Conservation (phyloP, 805 yeast genomes). For the Isabelozyma rhagii region DNA sequence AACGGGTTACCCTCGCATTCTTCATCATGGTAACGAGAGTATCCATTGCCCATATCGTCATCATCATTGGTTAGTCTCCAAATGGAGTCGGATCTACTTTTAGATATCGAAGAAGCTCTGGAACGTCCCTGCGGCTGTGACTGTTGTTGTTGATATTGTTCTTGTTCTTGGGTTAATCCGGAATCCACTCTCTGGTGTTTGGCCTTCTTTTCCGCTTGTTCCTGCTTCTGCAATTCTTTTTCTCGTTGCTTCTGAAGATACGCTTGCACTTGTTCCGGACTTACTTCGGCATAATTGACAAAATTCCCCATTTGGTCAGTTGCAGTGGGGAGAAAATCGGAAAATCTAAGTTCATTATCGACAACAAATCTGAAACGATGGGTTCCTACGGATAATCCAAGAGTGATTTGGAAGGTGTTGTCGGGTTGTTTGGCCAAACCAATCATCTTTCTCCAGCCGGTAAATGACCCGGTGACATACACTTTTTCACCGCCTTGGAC, state of each 20-base stretch:
- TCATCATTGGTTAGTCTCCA: slow-evolving; percentile 64
- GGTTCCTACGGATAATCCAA: slow-evolving; percentile 84
- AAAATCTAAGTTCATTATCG: slow-evolving; percentile 86
- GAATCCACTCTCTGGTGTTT: neutral
- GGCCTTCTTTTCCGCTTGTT: slow-evolving; percentile 6
- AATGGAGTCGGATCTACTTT: slow-evolving; percentile 51
- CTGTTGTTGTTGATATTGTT: slow-evolving; percentile 6
- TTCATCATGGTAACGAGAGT: slow-evolving; percentile 70
- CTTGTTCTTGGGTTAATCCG: slow-evolving; percentile 2
- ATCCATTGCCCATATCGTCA: slow-evolving; percentile 83
- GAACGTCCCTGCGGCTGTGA: slow-evolving; percentile 18
- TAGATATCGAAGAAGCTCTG: slow-evolving; percentile 14
- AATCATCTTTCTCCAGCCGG: slow-evolving; percentile 98
- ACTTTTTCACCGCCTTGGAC: slow-evolving; percentile 95
- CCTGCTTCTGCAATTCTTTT: slow-evolving; percentile 17
- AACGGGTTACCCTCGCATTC: slow-evolving; percentile 20
- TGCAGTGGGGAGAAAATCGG: slow-evolving; percentile 90
- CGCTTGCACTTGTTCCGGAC: slow-evolving; percentile 35
- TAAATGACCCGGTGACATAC: slow-evolving; percentile 94
- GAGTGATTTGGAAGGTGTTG: slow-evolving; percentile 59
- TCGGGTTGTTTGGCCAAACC: slow-evolving; percentile 62
- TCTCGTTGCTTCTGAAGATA: slow-evolving; percentile 27
- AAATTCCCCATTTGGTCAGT: slow-evolving; percentile 96
- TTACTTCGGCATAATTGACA: slow-evolving; percentile 84
- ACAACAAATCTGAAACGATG: slow-evolving; percentile 92